Conservation (phyloP, 1,139 yeast species). For the Yamadazyma sp. region DNA sequence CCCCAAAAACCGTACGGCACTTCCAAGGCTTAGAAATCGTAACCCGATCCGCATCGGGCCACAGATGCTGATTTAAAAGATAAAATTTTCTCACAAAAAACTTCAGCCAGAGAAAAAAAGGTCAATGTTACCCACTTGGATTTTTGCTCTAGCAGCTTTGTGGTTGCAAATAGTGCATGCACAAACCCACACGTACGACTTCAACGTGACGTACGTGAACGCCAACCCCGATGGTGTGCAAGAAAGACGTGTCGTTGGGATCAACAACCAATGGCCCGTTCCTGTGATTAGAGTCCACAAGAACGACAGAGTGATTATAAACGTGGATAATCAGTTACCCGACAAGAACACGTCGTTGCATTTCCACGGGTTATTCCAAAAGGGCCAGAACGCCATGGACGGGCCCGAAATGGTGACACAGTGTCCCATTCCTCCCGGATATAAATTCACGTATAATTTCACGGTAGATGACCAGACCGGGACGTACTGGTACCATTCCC, state of each 20-base stretch:
- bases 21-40: background rate
- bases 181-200: slow-evolving; percentile 64
- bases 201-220: slow-evolving; percentile 69
- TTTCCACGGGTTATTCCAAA: slow-evolving; percentile 90
- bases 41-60: slow-evolving; percentile 1
- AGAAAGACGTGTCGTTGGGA: slow-evolving; percentile 69
- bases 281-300: slow-evolving; percentile 70
- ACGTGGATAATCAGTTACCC: slow-evolving; percentile 67
- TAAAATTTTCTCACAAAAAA: background rate
- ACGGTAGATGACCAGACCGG: slow-evolving; percentile 82
- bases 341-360: slow-evolving; percentile 75
- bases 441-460: slow-evolving; percentile 70
- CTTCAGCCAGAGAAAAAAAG: too few relatives aligned
- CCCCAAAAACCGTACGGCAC: too few relatives aligned
- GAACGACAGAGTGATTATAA: slow-evolving; percentile 74
- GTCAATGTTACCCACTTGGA: too few relatives aligned
- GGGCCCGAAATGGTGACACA: slow-evolving; percentile 88
- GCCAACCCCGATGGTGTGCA: slow-evolving; percentile 76
- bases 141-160: slow-evolving; percentile 33
- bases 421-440: slow-evolving; percentile 82
- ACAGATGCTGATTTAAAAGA: too few relatives aligned
- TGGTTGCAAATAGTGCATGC: slow-evolving; percentile 25
- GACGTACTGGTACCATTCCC: slow-evolving; percentile 95
- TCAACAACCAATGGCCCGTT: slow-evolving; percentile 84
- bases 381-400: slow-evolving; percentile 72